Base-by-base conservation (phyloP, 2,329 filamentous ascomycete genomes). In the Cephalotrichum gorgonifer region DNA sequence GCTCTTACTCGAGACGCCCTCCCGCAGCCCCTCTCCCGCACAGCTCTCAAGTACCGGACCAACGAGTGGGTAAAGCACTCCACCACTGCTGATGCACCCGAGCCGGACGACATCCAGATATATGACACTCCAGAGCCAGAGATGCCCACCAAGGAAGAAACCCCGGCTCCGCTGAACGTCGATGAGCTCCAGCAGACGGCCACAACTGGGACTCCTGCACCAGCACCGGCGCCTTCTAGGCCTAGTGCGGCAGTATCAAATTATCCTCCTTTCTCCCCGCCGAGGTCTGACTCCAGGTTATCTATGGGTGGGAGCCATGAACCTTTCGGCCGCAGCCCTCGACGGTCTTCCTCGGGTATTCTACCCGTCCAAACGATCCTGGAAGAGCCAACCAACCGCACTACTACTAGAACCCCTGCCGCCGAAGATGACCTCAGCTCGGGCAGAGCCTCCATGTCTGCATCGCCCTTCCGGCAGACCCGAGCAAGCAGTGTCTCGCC, bases 61-160 rank as follows among this genome's bases (percentile, higher is more conserved):
- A 95, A 95, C 55, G 91, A 97, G 66, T 97, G 91, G 91, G 88
- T 89, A 0, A 96, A 95, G 63, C 88, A 95, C 62, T 73, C 95
- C 11, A 81, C 82, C 54, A 70, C 77, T 39, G 89, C 91, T 6
- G 90, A 96, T 15, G 68, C 71, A 5, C 88, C 88, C 1, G 76
- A 81, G 44, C 64, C 76, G 1, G 83, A 88, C 7, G 75, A 80
- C 2, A 62, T 86, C 12, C 70, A 76, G 23, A 60, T 79, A 4
- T 59, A 74, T 53, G 63, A 73, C 56, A 51, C 65, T 57, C 45
- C 52, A 2, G 55, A 60, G 17, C 60, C 63, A 6, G 48, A 59
- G 31, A 17, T 49, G 42, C 38, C 41, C 8, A 38, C 25, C 28
- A 14, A 35, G 15, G 33, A 47, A 26, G 83, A 89, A 57, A 58